phyloP scores from a whole-genome alignment of 1,139 yeast species.

The Arxiozyma slooffiae region DNA sequence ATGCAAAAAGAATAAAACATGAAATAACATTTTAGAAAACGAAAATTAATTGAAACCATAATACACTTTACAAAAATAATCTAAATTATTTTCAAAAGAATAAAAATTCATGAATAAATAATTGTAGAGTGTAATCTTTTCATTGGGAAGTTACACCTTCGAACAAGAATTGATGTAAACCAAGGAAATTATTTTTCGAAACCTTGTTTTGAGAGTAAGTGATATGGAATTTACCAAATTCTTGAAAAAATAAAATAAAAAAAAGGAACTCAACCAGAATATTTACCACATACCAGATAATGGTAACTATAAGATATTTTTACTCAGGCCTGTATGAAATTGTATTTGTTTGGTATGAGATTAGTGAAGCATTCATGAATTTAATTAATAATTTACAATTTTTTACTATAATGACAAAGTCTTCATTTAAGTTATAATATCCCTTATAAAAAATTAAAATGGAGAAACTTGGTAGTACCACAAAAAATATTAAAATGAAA shows the following conservation, averaged over 20 bases:
- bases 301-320: constrained; percentile 37
- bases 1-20: not conserved
- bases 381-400: constrained; percentile 40
- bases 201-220: constrained; percentile 43
- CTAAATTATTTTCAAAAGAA: too few species aligned
- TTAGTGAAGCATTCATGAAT: constrained; percentile 39
- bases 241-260: constrained; percentile 34
- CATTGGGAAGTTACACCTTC: constrained; percentile 6
- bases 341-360: constrained; percentile 55
- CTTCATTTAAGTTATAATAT: constrained; percentile 35
- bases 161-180: constrained; percentile 7
- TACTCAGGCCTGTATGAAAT: constrained; percentile 47
- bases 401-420: constrained; percentile 34
- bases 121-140: constrained; percentile 1
- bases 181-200: constrained; percentile 40
- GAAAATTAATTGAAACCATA: too few species aligned
- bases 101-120: too few species aligned
- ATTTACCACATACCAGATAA: constrained; percentile 46
- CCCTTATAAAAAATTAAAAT: constrained; percentile 30
- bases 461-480: not conserved
- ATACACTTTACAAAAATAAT: not conserved
- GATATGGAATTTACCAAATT: constrained; percentile 43
- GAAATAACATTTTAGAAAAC: not conserved
- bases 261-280: constrained; percentile 34
- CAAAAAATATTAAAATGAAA: not conserved